These are phyloP conservation scores for Termitomyces sp. DNA, from an alignment of 768 basidiomycete genomes.

Conservation along the genomic window DNA sequence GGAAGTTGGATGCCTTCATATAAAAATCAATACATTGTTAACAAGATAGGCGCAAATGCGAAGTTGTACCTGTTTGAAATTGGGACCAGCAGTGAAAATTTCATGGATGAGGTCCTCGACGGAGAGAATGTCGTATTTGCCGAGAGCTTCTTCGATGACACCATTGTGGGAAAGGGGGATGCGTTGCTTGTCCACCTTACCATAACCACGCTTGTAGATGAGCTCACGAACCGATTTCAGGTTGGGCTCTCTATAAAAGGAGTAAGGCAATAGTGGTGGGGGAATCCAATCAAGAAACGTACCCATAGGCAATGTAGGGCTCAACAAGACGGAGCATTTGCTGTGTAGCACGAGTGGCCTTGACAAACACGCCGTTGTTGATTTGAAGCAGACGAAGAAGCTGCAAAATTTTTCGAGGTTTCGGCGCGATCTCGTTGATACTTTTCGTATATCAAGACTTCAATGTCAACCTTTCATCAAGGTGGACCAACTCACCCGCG, in stretches of 20 bases:
- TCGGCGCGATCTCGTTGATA: constrained; percentile 99
- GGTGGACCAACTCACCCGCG: constrained; percentile 64
- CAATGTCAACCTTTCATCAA: background rate
- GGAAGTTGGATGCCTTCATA: constrained; percentile 80
- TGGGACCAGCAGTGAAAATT: constrained; percentile 90
- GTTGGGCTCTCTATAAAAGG: constrained; percentile 74
- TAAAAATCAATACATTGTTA: constrained; percentile 4
- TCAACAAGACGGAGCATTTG: constrained; percentile 98
- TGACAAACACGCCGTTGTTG: constrained; percentile 99
- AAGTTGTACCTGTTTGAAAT: constrained; percentile 90
- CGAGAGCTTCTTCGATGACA: constrained; percentile 85
- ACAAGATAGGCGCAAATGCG: background rate
- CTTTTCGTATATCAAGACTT: constrained; percentile 31
- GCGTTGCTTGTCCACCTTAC: constrained; percentile 96
- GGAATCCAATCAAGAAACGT: constrained; percentile 15
- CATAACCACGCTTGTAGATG: constrained; percentile 99
- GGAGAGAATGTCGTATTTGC: constrained; percentile 93
- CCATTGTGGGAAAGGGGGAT: constrained; percentile 92
- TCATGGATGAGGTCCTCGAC: constrained; percentile 98
- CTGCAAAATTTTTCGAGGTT: constrained; percentile 98
- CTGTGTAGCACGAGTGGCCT: constrained; percentile 91
- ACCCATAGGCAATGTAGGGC: constrained; percentile 98
- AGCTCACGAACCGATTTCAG: constrained; percentile 94
- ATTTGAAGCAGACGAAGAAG: constrained; percentile 98
- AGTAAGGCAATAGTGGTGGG: background rate